Base-by-base conservation (phyloP, 768 basidiomycete genomes). In the Macrolepiota dolichaula region DNA sequence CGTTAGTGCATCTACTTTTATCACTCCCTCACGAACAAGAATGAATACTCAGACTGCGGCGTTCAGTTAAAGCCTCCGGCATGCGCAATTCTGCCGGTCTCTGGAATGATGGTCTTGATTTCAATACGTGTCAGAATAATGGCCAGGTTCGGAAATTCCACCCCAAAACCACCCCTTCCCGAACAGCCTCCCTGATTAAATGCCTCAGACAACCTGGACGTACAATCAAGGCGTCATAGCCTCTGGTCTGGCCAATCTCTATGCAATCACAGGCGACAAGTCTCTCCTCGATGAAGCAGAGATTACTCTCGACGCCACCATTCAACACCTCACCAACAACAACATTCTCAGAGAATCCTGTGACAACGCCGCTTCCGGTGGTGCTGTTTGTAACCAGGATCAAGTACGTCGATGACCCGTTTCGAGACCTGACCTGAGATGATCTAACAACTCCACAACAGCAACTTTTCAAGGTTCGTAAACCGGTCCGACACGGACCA, bases 221-320 rank as follows among this genome's bases (percentile, higher is more conserved):
- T 85, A 85, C 66, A 85, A 85, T 63, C 84, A 85, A 66, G 83
- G 79, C 10, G 83, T 86, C 42, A 77, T 85, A 51, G 84, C 82
- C 15, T 81, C 82, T 37, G 83, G 82, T 17, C 71, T 85, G 7
- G 79, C 73, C 6, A 78, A 78, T 25, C 77, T 85, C 5, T 78
- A 70, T 37, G 74, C 65, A 5, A 77, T 77, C 27, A 78, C 75
- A 0, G 71, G 71, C 3, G 71, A 83, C 64, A 64, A 59, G 35
- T 71, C 74, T 1, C 68, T 80, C 10, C 71, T 85, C 35, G 70
- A 75, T 29, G 72, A 81, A 66, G 83, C 82, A 1, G 81, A 85
- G 67, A 76, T 80, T 49, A 83, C 81, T 12, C 70, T 85, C 38
- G 78, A 84, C 61, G 82, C 82, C 1, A 81, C 82, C 13, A 79